Evolutionary conservation across 2,329 filamentous ascomycete genomes (phyloP), one percentile per base, ranked within the genome.

Genomic region (Colletotrichum truncatum): DNA sequence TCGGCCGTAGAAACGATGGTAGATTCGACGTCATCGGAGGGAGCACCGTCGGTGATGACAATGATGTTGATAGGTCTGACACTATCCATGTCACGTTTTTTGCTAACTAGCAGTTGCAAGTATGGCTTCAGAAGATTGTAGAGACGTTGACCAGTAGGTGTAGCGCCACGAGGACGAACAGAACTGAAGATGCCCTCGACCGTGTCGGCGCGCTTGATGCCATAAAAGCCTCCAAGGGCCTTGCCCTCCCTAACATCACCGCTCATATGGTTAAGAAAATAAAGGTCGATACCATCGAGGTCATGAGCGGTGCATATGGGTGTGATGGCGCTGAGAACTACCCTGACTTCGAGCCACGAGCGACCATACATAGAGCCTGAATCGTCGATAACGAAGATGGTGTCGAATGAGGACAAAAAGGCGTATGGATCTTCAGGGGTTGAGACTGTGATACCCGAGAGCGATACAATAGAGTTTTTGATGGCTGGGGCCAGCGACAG

Each of bases 311-410:
- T 92, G 79, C 94, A 97, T 72, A 97, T 91, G 0, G 93, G 93
- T 0, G 93, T 87, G 72, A 98, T 94, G 49, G 88, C 84, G 30
- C 85, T 80, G 2, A 98, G 85, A 1, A 91, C 93, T 8, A 85
- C 81, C 25, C 85, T 80, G 1, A 93, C 92, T 76, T 98, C 92
- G 11, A 80, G 77, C 95, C 95, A 98, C 21, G 85, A 86, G 16
- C 81, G 74, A 14, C 91, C 93, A 1, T 83, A 81, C 95, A 98
- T 98, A 71, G 91, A 94, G 5, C 89, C 88, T n/a, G 91, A 94
- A 81, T 98, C 95, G 74, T 98, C 95, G 73, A 98, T 93, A 2
- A 98, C 80, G 75, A 98, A 94, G 60, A 95, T 80, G 30, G 94
- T 98, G 79, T 98, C 93, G 74, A 97, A 98, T 14, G 84, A 84